Evolutionary conservation across 257 asterid species (phyloP), one percentile per base, ranked within the genome.

Genomic region (Salvia hispanica): DNA sequence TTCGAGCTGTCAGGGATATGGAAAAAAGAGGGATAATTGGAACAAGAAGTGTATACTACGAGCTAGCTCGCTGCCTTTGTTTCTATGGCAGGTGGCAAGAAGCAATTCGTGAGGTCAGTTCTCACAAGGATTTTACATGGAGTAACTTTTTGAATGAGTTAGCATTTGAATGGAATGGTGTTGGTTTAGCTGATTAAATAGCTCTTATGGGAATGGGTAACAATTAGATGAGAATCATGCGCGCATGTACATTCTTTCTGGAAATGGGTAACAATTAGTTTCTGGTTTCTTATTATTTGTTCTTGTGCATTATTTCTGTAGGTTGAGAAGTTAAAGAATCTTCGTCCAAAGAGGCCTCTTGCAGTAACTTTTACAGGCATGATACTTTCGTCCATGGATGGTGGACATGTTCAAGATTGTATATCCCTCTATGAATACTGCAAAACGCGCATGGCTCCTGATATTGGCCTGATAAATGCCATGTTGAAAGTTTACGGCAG

Each of bases 1-100:
- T 91, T 77, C 75, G 78, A 74, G 95, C 95, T 0, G 97, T 88
- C 62, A 75, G 97, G 79, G 95, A 91, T 61, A 91, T 94, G 99
- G 97, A 91, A 80, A 80, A 78, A 74, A 86, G 88, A 73, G 99
- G 99, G 25, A 76, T 94, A 43, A 77, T 88, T 62, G 99, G 97
- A 75, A 80, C 72, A 3, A 77, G 95, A 42, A 80, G 86, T 75
- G 96, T 94, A n/a, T 94, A 94, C 78, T 91, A 85, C 67, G 99
- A 94, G 79, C 82, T 94, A 31, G 97, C 97, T 76, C 85, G 99
- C 40, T 94, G 99, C 80, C 99, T 94, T 80, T 88, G 96, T 88
- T 84, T 81, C 80, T 79, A 88, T 77, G 97, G 97, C 72, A 84
- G 83, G 81, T 83, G 90, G 90, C 80, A 82, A 82, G 95, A 91